Evolutionary conservation across 441 rosid genomes (phyloP), one percentile per base, ranked within the genome.

Genomic region (Lepidium campestre): DNA sequence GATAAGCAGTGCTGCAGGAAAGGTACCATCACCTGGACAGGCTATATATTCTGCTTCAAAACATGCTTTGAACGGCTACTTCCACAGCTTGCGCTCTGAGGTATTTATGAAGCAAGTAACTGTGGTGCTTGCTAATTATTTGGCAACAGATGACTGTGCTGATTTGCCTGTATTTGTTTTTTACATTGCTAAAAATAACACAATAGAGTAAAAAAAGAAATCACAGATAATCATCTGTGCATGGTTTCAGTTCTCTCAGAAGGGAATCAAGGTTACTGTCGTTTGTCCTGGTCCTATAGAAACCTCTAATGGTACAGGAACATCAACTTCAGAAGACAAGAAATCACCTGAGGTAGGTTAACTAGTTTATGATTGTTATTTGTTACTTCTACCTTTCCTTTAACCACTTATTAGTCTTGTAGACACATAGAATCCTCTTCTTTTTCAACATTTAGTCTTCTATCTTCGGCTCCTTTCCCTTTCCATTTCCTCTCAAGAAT

Each of bases 1-100:
- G 98, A 86, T 93, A 84, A 93, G 98, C 80, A 93, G 98, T 82
- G 98, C 97, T 22, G 98, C 98, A 35, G 98, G 97, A 57, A 93
- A 93, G 81, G 80, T 86, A 65, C 97, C 97, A 29, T 79, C 94
- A 62, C 98, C 98, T 6, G 97, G 97, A 66, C 98, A 93, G 73
- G 94, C 95, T 41, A 87, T 84, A 42, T 90, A 93, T 78, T 83
- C 97, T 57, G 97, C 96, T 70, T 86, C 98, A 44, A 90, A 90
- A 79, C 84, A 79, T 77, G 97, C 98, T 64, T 67, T 93, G 65
- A 84, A 86, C 17, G 98, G 98, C 17, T 90, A 93, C 81, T 93
- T 93, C 50, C 98, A 93, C 65, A 74, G 86, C 46, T 76, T 93
- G 75, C 98, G 96, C 61, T 93, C 97, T 52, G 98, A 93, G 97